Evolutionary conservation across 2,329 filamentous ascomycete species (phyloP).

Genomic region (Trichoderma simmonsii): DNA sequence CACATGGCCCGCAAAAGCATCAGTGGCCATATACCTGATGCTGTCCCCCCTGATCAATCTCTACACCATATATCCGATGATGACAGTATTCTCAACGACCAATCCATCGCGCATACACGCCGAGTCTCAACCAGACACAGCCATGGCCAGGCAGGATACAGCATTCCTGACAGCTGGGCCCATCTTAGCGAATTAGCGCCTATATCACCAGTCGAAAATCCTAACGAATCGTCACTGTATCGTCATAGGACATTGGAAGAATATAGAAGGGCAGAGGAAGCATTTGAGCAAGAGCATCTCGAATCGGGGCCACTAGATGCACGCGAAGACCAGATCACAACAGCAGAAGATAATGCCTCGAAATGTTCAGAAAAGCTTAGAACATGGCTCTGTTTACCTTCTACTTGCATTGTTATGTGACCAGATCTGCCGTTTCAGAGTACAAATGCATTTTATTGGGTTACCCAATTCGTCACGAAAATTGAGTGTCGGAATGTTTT

Average conservation of each 20-base stretch:
- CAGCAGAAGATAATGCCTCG: neutral
- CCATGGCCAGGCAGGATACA: neutral
- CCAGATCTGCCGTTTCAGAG: neutral
- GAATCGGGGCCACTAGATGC: neutral
- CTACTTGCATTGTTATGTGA: neutral
- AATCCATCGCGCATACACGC: neutral
- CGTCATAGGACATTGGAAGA: neutral
- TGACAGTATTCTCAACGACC: neutral
- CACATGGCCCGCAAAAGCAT: neutral
- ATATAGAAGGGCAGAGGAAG: neutral
- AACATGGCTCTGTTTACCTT: neutral
- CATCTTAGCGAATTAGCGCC: neutral
- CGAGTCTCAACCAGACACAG: neutral
- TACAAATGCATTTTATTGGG: neutral
- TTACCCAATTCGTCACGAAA: too few species aligned
- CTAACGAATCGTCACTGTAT: neutral
- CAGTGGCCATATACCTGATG: neutral
- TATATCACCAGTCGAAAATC: neutral
- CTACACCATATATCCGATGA: neutral
- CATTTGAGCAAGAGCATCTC: neutral
- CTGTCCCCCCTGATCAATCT: neutral
- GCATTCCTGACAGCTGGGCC: neutral
- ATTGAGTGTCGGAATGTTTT: neutral
- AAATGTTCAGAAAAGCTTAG: neutral
- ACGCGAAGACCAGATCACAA: neutral